A percentile compares a stretch with the other conserved stretches of the same genome.
Conservation (phyloP, 2,329 filamentous ascomycete genomes). For the Colletotrichum kahawae region DNA sequence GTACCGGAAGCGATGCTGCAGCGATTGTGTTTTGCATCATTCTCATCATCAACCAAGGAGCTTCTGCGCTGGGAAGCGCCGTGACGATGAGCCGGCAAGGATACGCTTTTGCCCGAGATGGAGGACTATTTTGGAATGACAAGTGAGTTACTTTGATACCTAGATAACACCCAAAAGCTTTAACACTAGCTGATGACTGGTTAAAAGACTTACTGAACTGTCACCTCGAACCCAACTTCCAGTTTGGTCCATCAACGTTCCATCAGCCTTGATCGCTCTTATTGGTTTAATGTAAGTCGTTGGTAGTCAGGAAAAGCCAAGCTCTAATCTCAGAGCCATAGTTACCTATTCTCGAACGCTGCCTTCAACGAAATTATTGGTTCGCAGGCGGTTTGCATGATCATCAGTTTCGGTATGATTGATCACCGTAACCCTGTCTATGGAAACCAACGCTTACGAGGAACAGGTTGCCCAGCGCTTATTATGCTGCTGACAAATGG, state of each 20-base stretch:
- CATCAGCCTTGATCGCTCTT: neutral
- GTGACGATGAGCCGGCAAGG: neutral
- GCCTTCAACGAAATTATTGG: neutral
- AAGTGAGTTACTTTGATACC: neutral
- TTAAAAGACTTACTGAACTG: neutral
- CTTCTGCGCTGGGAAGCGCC: neutral
- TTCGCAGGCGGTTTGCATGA: neutral
- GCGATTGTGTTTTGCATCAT: neutral
- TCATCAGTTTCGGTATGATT: neutral
- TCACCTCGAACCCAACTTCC: neutral
- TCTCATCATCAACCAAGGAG: neutral
- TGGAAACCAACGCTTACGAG: neutral
- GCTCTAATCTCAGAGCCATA: neutral
- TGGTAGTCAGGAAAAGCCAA: fast-evolving
- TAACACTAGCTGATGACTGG: neutral
- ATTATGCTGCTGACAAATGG: neutral
- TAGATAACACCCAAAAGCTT: too few relatives aligned
- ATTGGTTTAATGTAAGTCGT: neutral
- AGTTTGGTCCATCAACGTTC: neutral
- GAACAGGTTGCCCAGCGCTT: neutral
- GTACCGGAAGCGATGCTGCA: neutral
- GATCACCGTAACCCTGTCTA: neutral
- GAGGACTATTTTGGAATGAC: neutral
- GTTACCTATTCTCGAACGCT: neutral
- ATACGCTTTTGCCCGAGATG: neutral